Evolutionary conservation across 2,329 filamentous ascomycete genomes (phyloP).

Genomic region (Sarocladiaceae sp.): DNA sequence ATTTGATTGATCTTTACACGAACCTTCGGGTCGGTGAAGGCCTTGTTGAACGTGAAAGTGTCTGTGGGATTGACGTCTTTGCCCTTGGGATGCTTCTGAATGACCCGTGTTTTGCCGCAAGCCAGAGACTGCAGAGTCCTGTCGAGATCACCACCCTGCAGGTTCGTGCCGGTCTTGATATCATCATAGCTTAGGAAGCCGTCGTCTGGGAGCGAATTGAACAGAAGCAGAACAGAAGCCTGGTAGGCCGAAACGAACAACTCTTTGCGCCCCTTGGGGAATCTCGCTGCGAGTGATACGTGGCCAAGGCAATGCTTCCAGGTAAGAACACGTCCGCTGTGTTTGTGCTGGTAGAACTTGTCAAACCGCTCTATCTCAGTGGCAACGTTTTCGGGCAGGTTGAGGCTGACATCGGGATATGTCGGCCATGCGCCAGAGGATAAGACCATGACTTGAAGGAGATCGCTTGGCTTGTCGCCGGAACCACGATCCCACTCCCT

Average conservation of each 20-base stretch:
- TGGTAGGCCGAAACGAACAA: slow-evolving; percentile 88
- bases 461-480: slow-evolving; percentile 35
- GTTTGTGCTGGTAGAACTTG: slow-evolving; percentile 78
- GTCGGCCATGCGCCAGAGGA: slow-evolving; percentile 89
- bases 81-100: slow-evolving; percentile 79
- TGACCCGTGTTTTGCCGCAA: slow-evolving; percentile 78
- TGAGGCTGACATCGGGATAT: slow-evolving; percentile 68
- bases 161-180: slow-evolving; percentile 66
- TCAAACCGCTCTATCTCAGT: slow-evolving; percentile 78
- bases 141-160: slow-evolving; percentile 71
- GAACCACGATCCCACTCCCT: slow-evolving; percentile 54
- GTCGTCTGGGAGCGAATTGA: slow-evolving; percentile 61
- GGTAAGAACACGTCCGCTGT: slow-evolving; percentile 75
- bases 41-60: slow-evolving; percentile 74
- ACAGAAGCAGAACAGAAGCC: slow-evolving; percentile 81
- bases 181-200: slow-evolving; percentile 68
- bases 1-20: slow-evolving; percentile 99
- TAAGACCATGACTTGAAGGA: slow-evolving; percentile 77
- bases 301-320: slow-evolving; percentile 96
- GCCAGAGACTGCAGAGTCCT: slow-evolving; percentile 93
- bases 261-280: slow-evolving; percentile 77
- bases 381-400: slow-evolving; percentile 69
- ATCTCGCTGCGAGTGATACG: slow-evolving; percentile 75
- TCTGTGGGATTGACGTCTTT: slow-evolving; percentile 73
- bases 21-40: slow-evolving; percentile 74